Conservation (phyloP, 768 basidiomycete genomes). For the Tricholoma sp. region DNA sequence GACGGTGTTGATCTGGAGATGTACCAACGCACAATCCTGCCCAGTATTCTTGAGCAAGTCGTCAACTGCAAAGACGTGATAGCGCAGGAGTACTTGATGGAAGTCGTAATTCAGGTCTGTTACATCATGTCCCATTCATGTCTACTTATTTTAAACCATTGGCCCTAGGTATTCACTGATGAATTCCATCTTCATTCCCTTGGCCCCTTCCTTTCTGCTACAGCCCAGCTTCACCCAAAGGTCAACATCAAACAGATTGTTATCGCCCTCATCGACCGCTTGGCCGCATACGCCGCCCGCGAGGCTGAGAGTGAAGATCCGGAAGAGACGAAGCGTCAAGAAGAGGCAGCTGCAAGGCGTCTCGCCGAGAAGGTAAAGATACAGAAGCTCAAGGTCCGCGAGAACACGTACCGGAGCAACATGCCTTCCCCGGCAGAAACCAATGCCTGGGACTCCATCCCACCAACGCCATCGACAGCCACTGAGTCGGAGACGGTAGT, state of each 20-base stretch:
- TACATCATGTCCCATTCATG: background rate
- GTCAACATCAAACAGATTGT: conserved; percentile 99
- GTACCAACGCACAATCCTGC: conserved; percentile 83
- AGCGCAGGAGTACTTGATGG: conserved; percentile 99
- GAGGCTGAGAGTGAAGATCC: conserved; percentile 97
- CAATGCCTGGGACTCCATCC: conserved; percentile 38
- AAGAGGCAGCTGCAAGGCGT: conserved; percentile 86
- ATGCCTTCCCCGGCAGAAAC: conserved; percentile 34
- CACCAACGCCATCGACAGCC: conserved; percentile 32
- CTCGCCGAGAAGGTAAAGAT: conserved; percentile 81
- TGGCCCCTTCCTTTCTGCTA: conserved; percentile 94
- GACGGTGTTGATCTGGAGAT: conserved; percentile 95
- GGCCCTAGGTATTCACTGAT: conserved; percentile 87
- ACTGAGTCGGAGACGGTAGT: conserved; percentile 25
- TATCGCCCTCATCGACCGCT: conserved; percentile 92
- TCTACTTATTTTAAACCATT: conserved; percentile 2
- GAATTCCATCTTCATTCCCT: conserved; percentile 96
- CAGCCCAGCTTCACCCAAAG: conserved; percentile 93
- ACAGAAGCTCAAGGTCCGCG: conserved; percentile 61
- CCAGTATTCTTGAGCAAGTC: conserved; percentile 92
- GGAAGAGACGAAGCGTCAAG: conserved; percentile 88
- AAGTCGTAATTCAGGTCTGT: conserved; percentile 94
- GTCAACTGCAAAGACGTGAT: conserved; percentile 99
- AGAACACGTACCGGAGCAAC: conserved; percentile 35
- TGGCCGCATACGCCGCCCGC: conserved; percentile 93